A percentile compares a stretch with the other conserved stretches of the same genome.
Evolutionary conservation across 371 early-diverging fungal species (phyloP).

Genomic region (Parasitella parasitica): DNA sequence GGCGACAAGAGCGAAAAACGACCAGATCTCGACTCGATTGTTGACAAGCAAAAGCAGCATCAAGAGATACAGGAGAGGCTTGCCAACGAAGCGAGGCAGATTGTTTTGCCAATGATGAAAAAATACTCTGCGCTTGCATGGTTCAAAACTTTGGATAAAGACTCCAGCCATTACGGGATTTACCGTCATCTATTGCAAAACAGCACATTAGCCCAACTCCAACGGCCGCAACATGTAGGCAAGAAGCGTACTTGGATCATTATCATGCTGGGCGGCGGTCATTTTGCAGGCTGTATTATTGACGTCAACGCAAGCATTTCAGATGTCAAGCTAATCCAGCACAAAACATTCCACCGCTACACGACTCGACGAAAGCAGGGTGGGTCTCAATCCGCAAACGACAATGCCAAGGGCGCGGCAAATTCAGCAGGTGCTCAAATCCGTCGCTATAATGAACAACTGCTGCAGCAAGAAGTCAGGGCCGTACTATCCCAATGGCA

Average conservation of each 20-base stretch:
- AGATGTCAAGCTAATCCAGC: constrained; percentile 52
- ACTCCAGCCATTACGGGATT: constrained; percentile 49
- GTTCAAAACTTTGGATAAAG: constrained; percentile 37
- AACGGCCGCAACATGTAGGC: constrained; percentile 12
- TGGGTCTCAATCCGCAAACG: constrained; percentile 84
- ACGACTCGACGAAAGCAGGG: constrained; percentile 96
- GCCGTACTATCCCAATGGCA: constrained; percentile 72
- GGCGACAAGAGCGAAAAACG: constrained; percentile 9
- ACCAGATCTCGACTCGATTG: constrained; percentile 28
- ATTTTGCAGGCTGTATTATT: constrained; percentile 88
- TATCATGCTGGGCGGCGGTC: constrained; percentile 82
- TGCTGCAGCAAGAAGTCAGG: constrained; percentile 76
- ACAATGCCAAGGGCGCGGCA: constrained; percentile 80
- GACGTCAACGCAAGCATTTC: constrained; percentile 63
- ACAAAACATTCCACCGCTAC: constrained; percentile 93
- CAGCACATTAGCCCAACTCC: constrained; percentile 7
- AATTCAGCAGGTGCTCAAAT: constrained; percentile 91
- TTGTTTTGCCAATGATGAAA: constrained; percentile 23
- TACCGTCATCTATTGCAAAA: constrained; percentile 53
- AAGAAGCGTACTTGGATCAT: constrained; percentile 72
- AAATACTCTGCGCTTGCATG: constrained; percentile 47
- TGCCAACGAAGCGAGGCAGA: constrained; percentile 24
- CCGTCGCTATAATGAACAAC: constrained; percentile 86
- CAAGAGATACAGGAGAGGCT: constrained; percentile 21
- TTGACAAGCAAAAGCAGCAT: constrained; percentile 38